Conservation (phyloP, 2,329 filamentous ascomycete genomes). For the Dactylellina leptospora region DNA sequence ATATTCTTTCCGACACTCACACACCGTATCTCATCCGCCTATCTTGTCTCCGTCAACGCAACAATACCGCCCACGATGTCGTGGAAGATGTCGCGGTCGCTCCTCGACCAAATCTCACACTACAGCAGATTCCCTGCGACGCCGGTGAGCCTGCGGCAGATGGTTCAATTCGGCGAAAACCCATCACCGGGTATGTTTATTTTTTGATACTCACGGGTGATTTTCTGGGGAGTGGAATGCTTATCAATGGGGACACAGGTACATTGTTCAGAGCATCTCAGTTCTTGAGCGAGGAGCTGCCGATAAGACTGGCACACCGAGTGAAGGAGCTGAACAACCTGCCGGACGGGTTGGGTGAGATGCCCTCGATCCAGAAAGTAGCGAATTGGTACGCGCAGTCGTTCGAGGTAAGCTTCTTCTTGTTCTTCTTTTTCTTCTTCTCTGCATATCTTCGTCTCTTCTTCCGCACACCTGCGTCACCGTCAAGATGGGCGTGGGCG, state of each 20-base stretch:
- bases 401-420: conserved; percentile 77
- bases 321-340: conserved; percentile 92
- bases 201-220: conserved; percentile 1
- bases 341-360: conserved; percentile 94
- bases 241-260: conserved; percentile 65
- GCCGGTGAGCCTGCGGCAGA: conserved; percentile 93
- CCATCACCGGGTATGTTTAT: conserved; percentile 81
- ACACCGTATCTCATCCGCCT: conserved; percentile 33
- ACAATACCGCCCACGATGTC: conserved; percentile 71
- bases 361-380: conserved; percentile 94
- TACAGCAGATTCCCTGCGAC: conserved; percentile 97
- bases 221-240: conserved; percentile 1
- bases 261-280: conserved; percentile 97
- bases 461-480: conserved; percentile 12
- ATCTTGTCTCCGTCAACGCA: conserved; percentile 44
- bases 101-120: conserved; percentile 98
- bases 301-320: conserved; percentile 93
- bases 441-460: background rate
- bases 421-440: conserved; percentile 3
- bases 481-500: background rate
- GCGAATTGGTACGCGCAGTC: conserved; percentile 99
- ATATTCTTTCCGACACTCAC: conserved; percentile 14
- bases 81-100: conserved; percentile 87
- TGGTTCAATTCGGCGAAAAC: conserved; percentile 97
- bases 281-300: conserved; percentile 97